These are phyloP conservation scores for Globisporangium acanthophoron DNA, from an alignment of 352 stramenopile genomes.

Conservation along the genomic window DNA sequence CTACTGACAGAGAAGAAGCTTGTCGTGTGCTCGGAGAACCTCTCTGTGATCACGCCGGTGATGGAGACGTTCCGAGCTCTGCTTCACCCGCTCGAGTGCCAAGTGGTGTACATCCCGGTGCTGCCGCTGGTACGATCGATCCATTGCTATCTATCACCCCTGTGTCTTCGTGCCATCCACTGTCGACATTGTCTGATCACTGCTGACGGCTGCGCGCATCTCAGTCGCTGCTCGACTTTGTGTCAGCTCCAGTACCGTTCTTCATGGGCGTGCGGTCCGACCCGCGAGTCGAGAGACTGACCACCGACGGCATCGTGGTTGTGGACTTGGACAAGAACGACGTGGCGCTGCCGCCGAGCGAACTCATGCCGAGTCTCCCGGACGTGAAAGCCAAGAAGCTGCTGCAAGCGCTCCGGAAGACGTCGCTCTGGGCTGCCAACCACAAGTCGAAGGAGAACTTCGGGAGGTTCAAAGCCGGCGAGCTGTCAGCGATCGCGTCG, in stretches of 20 bases:
- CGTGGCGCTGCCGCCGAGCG: slow-evolving; percentile 31
- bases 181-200: neutral
- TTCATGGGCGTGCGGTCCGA: slow-evolving; percentile 68
- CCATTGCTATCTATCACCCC: neutral
- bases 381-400: slow-evolving; percentile 62
- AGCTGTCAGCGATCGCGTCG: slow-evolving; percentile 13
- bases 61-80: slow-evolving; percentile 59
- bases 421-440: slow-evolving; percentile 32
- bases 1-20: slow-evolving; percentile 70
- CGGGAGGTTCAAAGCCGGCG: slow-evolving; percentile 16
- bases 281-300: slow-evolving; percentile 28
- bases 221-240: slow-evolving; percentile 63
- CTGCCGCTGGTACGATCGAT: slow-evolving; percentile 39
- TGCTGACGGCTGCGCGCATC: neutral
- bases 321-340: slow-evolving; percentile 72
- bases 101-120: slow-evolving; percentile 74
- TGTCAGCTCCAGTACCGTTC: slow-evolving; percentile 67
- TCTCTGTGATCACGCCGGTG: slow-evolving; percentile 53
- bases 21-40: slow-evolving; percentile 48
- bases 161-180: neutral
- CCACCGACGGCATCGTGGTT: slow-evolving; percentile 50
- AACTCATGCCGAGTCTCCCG: slow-evolving; percentile 40
- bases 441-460: slow-evolving; percentile 22
- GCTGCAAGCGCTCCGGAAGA: slow-evolving; percentile 42
- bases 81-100: slow-evolving; percentile 58